A percentile compares a stretch with the other conserved stretches of the same genome.
phyloP scores from a whole-genome alignment of 1,139 yeast species.

The Blastobotrys proliferans region DNA sequence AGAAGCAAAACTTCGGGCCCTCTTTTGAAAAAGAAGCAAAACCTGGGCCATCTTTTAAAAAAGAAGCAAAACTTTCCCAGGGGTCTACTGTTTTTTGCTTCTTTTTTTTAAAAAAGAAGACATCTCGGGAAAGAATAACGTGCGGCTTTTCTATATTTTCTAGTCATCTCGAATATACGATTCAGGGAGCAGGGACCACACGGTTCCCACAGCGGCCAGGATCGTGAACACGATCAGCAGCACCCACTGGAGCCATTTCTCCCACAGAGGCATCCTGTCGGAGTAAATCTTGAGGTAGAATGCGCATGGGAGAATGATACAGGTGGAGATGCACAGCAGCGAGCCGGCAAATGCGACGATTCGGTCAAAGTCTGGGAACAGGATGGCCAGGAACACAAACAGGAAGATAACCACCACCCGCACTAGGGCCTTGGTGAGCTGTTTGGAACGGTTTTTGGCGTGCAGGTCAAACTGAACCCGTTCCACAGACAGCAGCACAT shows the following conservation, averaged over 20 bases:
- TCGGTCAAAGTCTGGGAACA: constrained; percentile 74
- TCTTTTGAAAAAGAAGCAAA: too few relatives aligned
- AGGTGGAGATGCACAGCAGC: constrained; percentile 73
- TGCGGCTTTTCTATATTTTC: too few relatives aligned
- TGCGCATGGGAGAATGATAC: constrained; percentile 69
- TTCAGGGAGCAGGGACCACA: constrained; percentile 28
- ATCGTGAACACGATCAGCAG: constrained; percentile 39
- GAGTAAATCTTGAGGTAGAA: constrained; percentile 62
- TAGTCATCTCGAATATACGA: constrained; percentile 5
- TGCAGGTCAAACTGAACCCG: constrained; percentile 10
- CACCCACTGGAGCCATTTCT: constrained; percentile 40
- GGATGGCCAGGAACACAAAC: constrained; percentile 50
- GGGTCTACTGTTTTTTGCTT: too few relatives aligned
- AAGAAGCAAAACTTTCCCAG: too few relatives aligned
- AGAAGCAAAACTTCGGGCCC: too few relatives aligned
- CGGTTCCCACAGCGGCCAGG: constrained; percentile 34
- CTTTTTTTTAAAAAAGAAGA: too few relatives aligned
- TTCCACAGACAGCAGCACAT: constrained; percentile 39
- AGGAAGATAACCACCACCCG: constrained; percentile 40
- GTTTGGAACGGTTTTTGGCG: constrained; percentile 2
- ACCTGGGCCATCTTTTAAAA: too few relatives aligned
- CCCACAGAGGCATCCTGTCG: constrained; percentile 41
- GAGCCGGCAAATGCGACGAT: constrained; percentile 82
- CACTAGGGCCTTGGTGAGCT: constrained; percentile 23
- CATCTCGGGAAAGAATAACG: too few relatives aligned